A percentile compares a stretch with the other conserved stretches of the same genome.
phyloP scores from a whole-genome alignment of 2,329 filamentous ascomycete species.

The Colletotrichum spinosum region DNA sequence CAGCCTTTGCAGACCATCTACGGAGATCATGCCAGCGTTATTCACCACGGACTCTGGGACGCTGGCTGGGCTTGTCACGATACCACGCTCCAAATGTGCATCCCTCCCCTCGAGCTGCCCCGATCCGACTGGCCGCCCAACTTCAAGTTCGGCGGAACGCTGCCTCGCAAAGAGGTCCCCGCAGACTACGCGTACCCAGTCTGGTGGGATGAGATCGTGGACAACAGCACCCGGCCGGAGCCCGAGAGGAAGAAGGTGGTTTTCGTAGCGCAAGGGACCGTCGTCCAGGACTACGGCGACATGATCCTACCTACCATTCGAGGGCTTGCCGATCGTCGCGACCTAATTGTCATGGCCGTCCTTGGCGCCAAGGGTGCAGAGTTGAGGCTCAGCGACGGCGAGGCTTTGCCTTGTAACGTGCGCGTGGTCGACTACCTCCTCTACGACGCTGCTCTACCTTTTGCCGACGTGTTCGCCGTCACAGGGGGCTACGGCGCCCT shows the following conservation, averaged over 20 bases:
- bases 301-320: conserved; percentile 58
- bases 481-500: conserved; percentile 63
- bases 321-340: conserved; percentile 52
- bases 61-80: conserved; percentile 14
- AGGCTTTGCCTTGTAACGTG: conserved; percentile 48
- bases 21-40: neutral
- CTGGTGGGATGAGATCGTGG: conserved; percentile 58
- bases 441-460: conserved; percentile 57
- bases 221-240: conserved; percentile 17
- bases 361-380: conserved; percentile 42
- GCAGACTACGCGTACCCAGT: conserved; percentile 47
- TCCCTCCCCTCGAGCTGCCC: conserved; percentile 52
- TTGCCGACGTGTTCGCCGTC: conserved; percentile 58
- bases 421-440: conserved; percentile 58
- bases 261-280: conserved; percentile 60
- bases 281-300: conserved; percentile 51
- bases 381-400: conserved; percentile 16
- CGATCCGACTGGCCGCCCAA: conserved; percentile 49
- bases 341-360: conserved; percentile 48
- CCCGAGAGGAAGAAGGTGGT: conserved; percentile 52
- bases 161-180: conserved; percentile 47
- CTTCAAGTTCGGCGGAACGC: conserved; percentile 57
- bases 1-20: conserved; percentile 1
- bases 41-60: conserved; percentile 18
- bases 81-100: conserved; percentile 49